Percentiles rank a stretch among this genome's conserved stretches.
phyloP scores from a whole-genome alignment of 2,329 filamentous ascomycete genomes.

The Scopulariopsis brevicaulis region DNA sequence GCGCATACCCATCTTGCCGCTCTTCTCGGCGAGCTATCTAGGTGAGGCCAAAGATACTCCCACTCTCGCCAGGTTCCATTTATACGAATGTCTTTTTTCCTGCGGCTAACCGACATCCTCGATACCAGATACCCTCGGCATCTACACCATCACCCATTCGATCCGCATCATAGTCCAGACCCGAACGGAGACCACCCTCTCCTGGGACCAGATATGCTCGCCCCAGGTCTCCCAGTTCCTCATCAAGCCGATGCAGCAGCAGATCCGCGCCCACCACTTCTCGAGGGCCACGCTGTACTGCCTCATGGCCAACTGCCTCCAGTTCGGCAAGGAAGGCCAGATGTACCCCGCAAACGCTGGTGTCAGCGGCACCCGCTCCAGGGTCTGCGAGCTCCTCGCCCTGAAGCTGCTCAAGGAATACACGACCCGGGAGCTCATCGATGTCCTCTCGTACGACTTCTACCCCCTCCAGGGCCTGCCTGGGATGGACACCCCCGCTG shows the following conservation, averaged over 20 bases:
- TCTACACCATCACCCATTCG: constrained; percentile 83
- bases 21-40: constrained; percentile 70
- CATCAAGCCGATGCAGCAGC: constrained; percentile 87
- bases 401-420: constrained; percentile 88
- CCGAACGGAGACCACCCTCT: constrained; percentile 81
- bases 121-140: constrained; percentile 62
- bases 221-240: constrained; percentile 94
- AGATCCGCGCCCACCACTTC: constrained; percentile 74
- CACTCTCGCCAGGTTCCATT: background rate
- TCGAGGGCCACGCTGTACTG: constrained; percentile 80
- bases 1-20: constrained; percentile 45
- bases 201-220: constrained; percentile 92
- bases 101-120: background rate
- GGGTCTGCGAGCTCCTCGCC: constrained; percentile 82
- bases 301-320: constrained; percentile 84
- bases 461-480: constrained; percentile 78
- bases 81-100: background rate
- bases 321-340: constrained; percentile 82
- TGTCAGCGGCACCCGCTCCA: constrained; percentile 70
- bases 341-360: constrained; percentile 74
- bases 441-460: constrained; percentile 91
- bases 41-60: constrained; percentile 32
- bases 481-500: constrained; percentile 23
- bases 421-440: constrained; percentile 78
- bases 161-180: constrained; percentile 76